Percentiles rank a stretch among this genome's conserved stretches.
Evolutionary conservation across 225 moss, liverwort and hornwort genomes (phyloP).

Genomic region (Polytrichum commune): DNA sequence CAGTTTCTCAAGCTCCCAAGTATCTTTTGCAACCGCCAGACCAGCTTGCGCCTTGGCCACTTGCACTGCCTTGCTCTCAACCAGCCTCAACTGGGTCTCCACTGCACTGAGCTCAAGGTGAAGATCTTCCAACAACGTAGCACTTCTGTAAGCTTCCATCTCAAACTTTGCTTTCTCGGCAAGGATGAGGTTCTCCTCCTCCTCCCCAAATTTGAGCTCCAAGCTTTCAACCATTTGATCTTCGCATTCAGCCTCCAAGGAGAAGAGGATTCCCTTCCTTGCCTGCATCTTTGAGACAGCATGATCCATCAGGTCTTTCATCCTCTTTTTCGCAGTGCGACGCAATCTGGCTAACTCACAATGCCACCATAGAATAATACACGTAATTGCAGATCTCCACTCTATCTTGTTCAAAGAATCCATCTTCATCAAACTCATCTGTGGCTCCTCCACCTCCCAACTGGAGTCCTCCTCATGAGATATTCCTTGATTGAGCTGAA

Average conservation of each 20-base stretch:
- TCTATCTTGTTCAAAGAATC: too few relatives aligned
- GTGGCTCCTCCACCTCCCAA: too few relatives aligned
- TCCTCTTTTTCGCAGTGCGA: constrained; percentile 31
- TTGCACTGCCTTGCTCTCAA: constrained; percentile 18
- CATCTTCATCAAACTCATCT: too few relatives aligned
- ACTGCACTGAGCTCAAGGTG: neutral
- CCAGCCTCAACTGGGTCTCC: neutral
- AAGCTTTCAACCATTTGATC: constrained; percentile 24
- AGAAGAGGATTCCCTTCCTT: constrained; percentile 46
- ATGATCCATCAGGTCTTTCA: constrained; percentile 41
- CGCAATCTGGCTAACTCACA: constrained; percentile 48
- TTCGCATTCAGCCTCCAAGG: constrained; percentile 39
- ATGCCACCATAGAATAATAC: constrained; percentile 50
- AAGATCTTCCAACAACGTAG: neutral
- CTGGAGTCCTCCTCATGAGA: too few relatives aligned
- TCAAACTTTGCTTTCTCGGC: neutral
- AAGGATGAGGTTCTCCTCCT: neutral
- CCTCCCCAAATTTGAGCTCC: constrained; percentile 5
- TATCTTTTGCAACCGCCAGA: constrained; percentile 28
- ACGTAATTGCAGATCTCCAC: too few relatives aligned
- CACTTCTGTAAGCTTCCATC: neutral
- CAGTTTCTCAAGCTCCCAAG: constrained; percentile 32
- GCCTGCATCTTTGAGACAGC: constrained; percentile 53
- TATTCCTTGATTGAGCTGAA: too few relatives aligned
- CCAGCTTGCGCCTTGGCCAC: constrained; percentile 30